Evolutionary conservation across 805 yeast species (phyloP).

Genomic region (Candida dendrica): DNA sequence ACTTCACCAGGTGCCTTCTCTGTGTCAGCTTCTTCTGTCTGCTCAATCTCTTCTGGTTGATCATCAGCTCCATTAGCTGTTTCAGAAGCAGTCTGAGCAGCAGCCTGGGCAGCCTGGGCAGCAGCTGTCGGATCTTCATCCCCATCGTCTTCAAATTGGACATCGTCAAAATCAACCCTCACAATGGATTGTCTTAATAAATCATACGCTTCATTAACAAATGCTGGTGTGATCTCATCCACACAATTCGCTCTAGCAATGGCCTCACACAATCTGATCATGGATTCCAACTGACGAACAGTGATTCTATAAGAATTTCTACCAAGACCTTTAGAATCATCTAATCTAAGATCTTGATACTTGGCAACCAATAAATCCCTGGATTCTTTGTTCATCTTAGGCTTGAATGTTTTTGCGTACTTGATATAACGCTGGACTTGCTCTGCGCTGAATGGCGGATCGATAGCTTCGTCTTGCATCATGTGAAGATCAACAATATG

Average conservation of each 20-base stretch:
- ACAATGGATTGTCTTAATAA: conserved; percentile 85
- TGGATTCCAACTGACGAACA: conserved; percentile 91
- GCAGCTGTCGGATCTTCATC: conserved; percentile 19
- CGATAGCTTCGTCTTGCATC: conserved; percentile 82
- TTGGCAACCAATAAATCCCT: conserved; percentile 66
- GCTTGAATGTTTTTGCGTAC: conserved; percentile 90
- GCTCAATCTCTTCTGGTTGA: no score
- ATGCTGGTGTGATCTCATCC: conserved; percentile 72
- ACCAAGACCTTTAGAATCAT: conserved; percentile 85
- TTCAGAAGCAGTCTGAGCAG: conserved; percentile 2
- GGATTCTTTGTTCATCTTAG: conserved; percentile 77
- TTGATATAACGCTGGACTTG: conserved; percentile 82
- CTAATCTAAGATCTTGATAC: conserved; percentile 79
- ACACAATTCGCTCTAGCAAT: conserved; percentile 96
- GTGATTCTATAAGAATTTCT: conserved; percentile 89
- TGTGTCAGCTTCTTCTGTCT: no score
- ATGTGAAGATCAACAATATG: conserved; percentile 92
- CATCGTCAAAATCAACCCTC: conserved; percentile 89
- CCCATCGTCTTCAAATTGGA: conserved; percentile 70
- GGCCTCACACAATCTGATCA: conserved; percentile 91
- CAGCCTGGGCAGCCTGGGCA: no score
- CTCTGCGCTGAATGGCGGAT: conserved; percentile 84
- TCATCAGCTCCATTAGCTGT: no score
- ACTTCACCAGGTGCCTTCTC: conserved; percentile 10
- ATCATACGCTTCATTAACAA: conserved; percentile 91